A percentile compares a stretch with the other conserved stretches of the same genome.
phyloP scores from a whole-genome alignment of 2,329 filamentous ascomycete species.

The Neofusicoccum umdonicola region DNA sequence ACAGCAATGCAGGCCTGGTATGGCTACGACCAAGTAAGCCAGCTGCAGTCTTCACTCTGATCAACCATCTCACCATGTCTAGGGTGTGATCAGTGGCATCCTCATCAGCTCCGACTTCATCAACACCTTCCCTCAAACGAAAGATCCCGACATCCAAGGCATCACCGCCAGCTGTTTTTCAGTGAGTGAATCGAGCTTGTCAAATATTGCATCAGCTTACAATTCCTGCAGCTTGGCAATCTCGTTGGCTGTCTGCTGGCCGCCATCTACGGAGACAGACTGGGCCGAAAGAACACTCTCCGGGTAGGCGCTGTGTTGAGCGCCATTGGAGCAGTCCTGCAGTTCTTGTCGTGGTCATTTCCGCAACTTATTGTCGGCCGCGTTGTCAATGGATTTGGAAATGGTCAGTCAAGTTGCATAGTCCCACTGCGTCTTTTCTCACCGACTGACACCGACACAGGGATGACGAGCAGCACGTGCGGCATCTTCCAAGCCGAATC shows the following conservation, averaged over 20 bases:
- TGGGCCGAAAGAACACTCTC: conserved; percentile 25
- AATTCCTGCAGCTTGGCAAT: not conserved
- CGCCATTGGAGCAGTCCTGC: conserved; percentile 23
- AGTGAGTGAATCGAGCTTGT: conserved; percentile 11
- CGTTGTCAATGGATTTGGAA: conserved; percentile 22
- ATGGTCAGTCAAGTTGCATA: not conserved
- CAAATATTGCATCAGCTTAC: no score
- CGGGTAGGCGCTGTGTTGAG: conserved; percentile 20
- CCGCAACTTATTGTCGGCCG: conserved; percentile 20
- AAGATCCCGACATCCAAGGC: conserved; percentile 23
- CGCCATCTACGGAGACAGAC: conserved; percentile 15
- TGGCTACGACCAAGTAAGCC: conserved; percentile 19
- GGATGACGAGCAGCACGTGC: conserved; percentile 20
- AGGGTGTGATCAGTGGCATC: conserved; percentile 21
- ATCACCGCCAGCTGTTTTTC: conserved; percentile 28
- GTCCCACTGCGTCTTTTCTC: no score
- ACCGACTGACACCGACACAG: not conserved
- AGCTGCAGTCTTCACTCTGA: no score
- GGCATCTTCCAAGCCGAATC: conserved; percentile 22
- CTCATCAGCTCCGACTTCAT: conserved; percentile 25
- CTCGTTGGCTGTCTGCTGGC: conserved; percentile 13
- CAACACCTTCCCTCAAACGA: conserved; percentile 24
- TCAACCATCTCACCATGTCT: no score
- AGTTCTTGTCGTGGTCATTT: conserved; percentile 20
- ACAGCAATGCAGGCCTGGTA: conserved; percentile 17